Base-by-base conservation (phyloP, 306 rosid genomes). In the Medicago lupulina region DNA sequence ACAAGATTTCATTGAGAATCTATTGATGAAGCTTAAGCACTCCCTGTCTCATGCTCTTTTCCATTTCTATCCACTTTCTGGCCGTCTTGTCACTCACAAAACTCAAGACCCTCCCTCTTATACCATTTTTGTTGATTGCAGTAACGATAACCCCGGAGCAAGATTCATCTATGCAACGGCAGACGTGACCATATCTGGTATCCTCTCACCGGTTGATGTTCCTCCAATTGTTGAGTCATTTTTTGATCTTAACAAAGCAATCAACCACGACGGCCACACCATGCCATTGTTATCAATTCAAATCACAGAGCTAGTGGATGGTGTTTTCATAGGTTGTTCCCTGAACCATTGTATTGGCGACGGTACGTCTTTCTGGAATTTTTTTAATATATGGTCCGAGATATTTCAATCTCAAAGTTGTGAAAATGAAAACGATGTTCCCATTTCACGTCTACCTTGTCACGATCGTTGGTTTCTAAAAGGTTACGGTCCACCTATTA, bases 11-110 rank as follows among this genome's bases (percentile, higher is more conserved):
- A 70, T 80, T 7, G 2, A 60, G 0, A 6, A 69, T 59, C 82
- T 90, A 1, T 61, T 88, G 67, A 17, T 46, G 0, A 80, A 68
- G 19, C 93, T 90, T 21, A 85, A 85, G 10, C 60, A 47, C 44
- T 88, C 91, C 11, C 88, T 92, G 4, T 87, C 96, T 1, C 13
- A 76, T 0, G 38, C 91, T 1, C 91, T 88, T 0, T 11, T 43
- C 53, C 93, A 90, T 59, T 92, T 90, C 85, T 86, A 88, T 75
- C 96, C 96, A 6, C 85, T 90, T 1, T 17, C 88, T 0, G 89
- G 92, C 1, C 90, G 85, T 18, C 66, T 91, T 3, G 79, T 70
- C 0, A 86, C 94, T 3, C 25, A 62, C 1, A 76, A 13, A 17
- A 60, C 84, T 46, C 74, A 82, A 12, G 19, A 80, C 11, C 36